Evolutionary conservation across 2,329 filamentous ascomycete genomes (phyloP).

Genomic region (Colletotrichum melonis): DNA sequence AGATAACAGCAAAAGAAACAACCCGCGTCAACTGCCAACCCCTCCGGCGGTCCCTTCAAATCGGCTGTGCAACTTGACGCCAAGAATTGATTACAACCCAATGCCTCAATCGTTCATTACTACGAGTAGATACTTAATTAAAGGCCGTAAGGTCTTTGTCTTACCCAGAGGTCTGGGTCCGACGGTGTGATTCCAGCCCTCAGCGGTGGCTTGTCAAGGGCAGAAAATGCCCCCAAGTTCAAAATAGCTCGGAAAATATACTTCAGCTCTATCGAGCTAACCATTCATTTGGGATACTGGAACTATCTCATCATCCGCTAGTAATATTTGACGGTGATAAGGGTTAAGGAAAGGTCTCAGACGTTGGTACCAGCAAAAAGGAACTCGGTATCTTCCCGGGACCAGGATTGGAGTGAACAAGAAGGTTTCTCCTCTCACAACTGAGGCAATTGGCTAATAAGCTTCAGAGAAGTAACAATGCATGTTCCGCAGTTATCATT

Average conservation of each 20-base stretch:
- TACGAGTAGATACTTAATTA: background rate
- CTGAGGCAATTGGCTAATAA: too few relatives aligned
- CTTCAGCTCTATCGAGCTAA: too few relatives aligned
- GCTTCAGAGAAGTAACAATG: too few relatives aligned
- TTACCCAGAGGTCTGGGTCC: background rate
- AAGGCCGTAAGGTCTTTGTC: background rate
- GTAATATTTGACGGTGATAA: background rate
- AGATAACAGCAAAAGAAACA: slow-evolving; percentile 2
- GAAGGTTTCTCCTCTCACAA: too few relatives aligned
- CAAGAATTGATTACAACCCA: background rate
- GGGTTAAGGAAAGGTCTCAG: background rate
- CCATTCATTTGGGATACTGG: background rate
- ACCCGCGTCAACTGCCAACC: background rate
- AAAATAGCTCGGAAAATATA: background rate
- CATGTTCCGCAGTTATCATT: too few relatives aligned
- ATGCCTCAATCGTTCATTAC: background rate
- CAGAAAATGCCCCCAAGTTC: background rate
- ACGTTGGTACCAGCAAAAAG: background rate
- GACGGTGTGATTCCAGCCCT: background rate
- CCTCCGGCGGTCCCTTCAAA: background rate
- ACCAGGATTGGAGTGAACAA: background rate
- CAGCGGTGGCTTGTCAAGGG: background rate
- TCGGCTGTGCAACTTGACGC: background rate
- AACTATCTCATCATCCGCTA: background rate
- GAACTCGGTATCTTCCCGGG: background rate